Base-by-base conservation (phyloP, 2,329 filamentous ascomycete genomes). In the Fusarium staphyleae region DNA sequence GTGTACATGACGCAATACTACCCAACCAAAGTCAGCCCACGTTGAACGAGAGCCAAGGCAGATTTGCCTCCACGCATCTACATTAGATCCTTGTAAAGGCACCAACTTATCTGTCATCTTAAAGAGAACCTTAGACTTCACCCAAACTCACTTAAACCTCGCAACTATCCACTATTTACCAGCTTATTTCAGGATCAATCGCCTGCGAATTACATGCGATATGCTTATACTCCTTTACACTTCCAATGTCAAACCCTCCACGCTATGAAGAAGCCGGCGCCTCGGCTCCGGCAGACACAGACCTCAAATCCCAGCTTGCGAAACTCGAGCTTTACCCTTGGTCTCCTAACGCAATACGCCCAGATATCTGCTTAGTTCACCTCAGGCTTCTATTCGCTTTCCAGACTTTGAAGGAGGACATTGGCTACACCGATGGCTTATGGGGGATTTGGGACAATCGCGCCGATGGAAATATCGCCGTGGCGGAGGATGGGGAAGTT, bases 361-460 rank as follows among this genome's bases (percentile, higher is more conserved):
- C 58, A 7, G 54, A 61, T 14, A 57, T 53, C 9, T 68, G 66
- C 3, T 54, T 68, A 1, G 66, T 55, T 2, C 88, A 91, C 67
- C 77, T 91, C 15, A 88, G 88, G 67, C 76, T 91, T 1, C 77
- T 91, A 0, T 81, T 84, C 39, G 81, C 82, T 5, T 82, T 91
- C 50, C 80, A 87, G 50, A 78, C 77, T 36, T 70, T 91, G 26
- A 85, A 84, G 39, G 82, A 87, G 48, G 77, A 80, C 6, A 71
- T 89, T 8, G 84, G 82, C 1, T 83, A 80, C 33, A 78, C 71
- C 1, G 81, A 89, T 63, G 83, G 83, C 0, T 70, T 90, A 0
- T 90, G 85, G 68, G 81, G 80, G 1, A 77, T 89, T 30, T 74
- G 72, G 59, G 81, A 86, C 54, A 70, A 69, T 2, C 67, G 73